Evolutionary conservation across 2,329 filamentous ascomycete species (phyloP).

Genomic region (Ascochyta koolunga): DNA sequence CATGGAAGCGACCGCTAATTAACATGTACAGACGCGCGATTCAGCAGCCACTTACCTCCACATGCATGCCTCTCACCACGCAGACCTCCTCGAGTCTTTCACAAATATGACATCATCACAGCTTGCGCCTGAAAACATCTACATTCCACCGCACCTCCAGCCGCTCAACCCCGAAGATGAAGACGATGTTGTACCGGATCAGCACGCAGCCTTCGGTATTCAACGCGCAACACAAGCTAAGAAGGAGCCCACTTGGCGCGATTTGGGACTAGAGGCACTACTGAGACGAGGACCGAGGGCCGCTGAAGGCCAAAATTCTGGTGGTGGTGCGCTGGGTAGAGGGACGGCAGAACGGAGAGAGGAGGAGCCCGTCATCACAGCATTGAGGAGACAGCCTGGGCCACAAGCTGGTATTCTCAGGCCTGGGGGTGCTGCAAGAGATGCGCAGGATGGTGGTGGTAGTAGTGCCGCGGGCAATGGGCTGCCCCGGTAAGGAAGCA

Average conservation of each 20-base stretch:
- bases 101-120: slow-evolving; percentile 44
- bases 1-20: not conserved
- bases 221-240: slow-evolving; percentile 76
- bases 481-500: slow-evolving; percentile 37
- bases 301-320: slow-evolving; percentile 10
- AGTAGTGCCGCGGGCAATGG: slow-evolving; percentile 39
- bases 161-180: slow-evolving; percentile 87
- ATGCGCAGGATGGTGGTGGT: slow-evolving; percentile 17
- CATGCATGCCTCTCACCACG: slow-evolving; percentile 73
- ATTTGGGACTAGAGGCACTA: slow-evolving; percentile 73
- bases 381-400: slow-evolving; percentile 41
- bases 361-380: slow-evolving; percentile 38
- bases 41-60: slow-evolving; percentile 76
- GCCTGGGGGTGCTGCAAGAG: slow-evolving; percentile 11
- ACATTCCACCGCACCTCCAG: slow-evolving; percentile 79
- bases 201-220: slow-evolving; percentile 87
- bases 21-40: slow-evolving; percentile 66
- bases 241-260: slow-evolving; percentile 77
- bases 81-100: slow-evolving; percentile 75
- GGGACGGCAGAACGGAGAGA: slow-evolving; percentile 12
- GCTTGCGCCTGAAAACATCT: slow-evolving; percentile 70
- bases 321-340: slow-evolving; percentile 15
- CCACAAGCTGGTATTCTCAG: slow-evolving; percentile 23
- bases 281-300: slow-evolving; percentile 66
- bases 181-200: slow-evolving; percentile 85